phyloP scores from a whole-genome alignment of 2,329 filamentous ascomycete species.

The Bipolaris zeicola region DNA sequence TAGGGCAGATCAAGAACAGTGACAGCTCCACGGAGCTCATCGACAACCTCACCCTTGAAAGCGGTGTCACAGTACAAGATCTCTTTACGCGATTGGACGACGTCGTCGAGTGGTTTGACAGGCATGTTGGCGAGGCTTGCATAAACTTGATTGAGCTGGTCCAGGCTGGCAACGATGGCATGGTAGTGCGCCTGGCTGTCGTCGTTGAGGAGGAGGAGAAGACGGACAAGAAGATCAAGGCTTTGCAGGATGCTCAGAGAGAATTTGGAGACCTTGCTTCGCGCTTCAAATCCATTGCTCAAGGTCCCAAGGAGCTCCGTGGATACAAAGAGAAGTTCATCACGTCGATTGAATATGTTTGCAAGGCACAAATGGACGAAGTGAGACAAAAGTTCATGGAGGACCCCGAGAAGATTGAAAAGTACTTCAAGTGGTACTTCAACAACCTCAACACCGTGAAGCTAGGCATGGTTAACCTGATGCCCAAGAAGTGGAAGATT shows the following conservation, averaged over 20 bases:
- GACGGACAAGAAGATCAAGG: conserved; percentile 88
- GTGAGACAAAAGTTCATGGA: conserved; percentile 77
- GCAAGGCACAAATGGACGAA: conserved; percentile 74
- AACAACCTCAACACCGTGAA: conserved; percentile 96
- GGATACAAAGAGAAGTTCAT: conserved; percentile 98
- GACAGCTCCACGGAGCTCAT: conserved; percentile 98
- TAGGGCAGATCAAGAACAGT: conserved; percentile 82
- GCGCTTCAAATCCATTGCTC: conserved; percentile 92
- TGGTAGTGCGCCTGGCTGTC: conserved; percentile 89
- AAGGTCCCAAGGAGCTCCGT: conserved; percentile 86
- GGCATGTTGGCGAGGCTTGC: conserved; percentile 86
- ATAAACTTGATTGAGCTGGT: conserved; percentile 89
- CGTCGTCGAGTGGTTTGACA: conserved; percentile 92
- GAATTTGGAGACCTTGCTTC: conserved; percentile 95
- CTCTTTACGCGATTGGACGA: conserved; percentile 88
- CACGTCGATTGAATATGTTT: conserved; percentile 74
- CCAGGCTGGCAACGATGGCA: conserved; percentile 80
- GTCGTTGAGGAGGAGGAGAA: conserved; percentile 96
- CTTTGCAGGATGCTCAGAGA: conserved; percentile 90
- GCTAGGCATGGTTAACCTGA: conserved; percentile 85
- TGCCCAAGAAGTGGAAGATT: conserved; percentile 97
- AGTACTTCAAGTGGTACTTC: conserved; percentile 94
- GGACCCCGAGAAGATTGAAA: conserved; percentile 82
- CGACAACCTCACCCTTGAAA: conserved; percentile 67
- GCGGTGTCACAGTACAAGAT: conserved; percentile 77